phyloP scores from a whole-genome alignment of 2,329 filamentous ascomycete genomes.

The Sporothrix dimorphospora region DNA sequence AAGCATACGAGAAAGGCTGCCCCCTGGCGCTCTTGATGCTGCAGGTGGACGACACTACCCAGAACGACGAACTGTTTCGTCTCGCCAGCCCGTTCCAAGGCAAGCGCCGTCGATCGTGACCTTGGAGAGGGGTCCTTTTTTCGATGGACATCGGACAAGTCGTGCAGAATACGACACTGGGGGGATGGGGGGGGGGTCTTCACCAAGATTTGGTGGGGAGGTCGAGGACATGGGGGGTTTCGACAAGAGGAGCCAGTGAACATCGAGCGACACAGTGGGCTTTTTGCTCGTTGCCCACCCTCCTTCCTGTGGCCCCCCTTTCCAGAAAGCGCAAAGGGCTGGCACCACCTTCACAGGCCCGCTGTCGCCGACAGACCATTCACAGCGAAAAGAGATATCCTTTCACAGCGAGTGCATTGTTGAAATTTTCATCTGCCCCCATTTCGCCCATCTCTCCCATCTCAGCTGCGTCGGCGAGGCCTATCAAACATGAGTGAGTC shows the following conservation, averaged over 20 bases:
- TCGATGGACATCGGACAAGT: constrained; percentile 2
- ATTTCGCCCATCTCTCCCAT: too few relatives aligned
- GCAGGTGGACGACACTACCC: too few relatives aligned
- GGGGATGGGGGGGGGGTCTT: too few relatives aligned
- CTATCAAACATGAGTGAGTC: constrained; percentile 18
- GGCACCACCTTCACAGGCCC: constrained; percentile 6
- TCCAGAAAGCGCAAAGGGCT: background rate
- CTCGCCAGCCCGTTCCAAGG: constrained; percentile 24
- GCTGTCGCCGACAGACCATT: constrained; percentile 31
- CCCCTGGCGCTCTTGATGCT: background rate
- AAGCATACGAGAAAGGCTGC: background rate
- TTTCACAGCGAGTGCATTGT: constrained; percentile 27
- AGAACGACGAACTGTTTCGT: background rate
- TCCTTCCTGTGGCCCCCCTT: too few relatives aligned
- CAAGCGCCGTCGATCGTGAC: constrained; percentile 29
- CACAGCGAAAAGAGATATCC: constrained; percentile 28
- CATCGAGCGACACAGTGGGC: background rate
- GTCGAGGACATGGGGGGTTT: background rate
- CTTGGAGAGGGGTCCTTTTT: background rate
- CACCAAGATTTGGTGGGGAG: constrained; percentile 10
- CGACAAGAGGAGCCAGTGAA: too few relatives aligned
- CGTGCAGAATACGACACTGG: constrained; percentile 4
- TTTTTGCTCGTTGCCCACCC: constrained; percentile 14
- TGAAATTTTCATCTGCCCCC: constrained; percentile 25
- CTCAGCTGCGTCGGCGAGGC: constrained; percentile 22